Evolutionary conservation across 2,329 filamentous ascomycete genomes (phyloP).

Genomic region (Epichloe hybrida): DNA sequence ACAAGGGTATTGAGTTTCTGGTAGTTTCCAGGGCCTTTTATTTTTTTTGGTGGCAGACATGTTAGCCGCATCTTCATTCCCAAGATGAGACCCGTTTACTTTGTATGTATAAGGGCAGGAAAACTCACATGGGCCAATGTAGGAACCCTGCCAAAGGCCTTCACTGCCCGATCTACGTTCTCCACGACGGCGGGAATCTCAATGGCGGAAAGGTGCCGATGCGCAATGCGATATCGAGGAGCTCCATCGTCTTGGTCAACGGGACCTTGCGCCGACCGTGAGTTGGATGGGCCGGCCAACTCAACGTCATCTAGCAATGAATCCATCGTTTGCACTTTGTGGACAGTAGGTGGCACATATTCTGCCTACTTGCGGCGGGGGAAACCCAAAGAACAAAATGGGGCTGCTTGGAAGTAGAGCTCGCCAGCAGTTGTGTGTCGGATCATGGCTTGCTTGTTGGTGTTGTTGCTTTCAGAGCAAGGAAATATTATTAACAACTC

Average conservation of each 20-base stretch:
- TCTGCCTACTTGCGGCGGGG: background rate
- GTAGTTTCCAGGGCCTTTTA: constrained; percentile 35
- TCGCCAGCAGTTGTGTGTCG: background rate
- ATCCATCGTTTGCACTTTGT: background rate
- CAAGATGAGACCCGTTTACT: background rate
- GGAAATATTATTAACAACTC: background rate
- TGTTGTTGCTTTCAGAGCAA: background rate
- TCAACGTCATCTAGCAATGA: background rate
- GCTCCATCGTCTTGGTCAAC: constrained; percentile 12
- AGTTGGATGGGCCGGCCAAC: background rate
- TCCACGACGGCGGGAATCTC: constrained; percentile 31
- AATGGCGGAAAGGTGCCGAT: constrained; percentile 24
- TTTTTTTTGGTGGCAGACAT: background rate
- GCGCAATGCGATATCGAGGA: constrained; percentile 22
- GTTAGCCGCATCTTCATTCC: background rate
- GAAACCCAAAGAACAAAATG: too few relatives aligned
- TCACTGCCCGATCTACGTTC: constrained; percentile 28
- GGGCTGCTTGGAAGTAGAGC: background rate
- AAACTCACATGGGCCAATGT: constrained; percentile 25
- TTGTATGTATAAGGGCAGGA: background rate
- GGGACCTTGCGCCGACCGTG: background rate
- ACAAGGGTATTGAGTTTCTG: constrained; percentile 48
- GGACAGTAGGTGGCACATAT: background rate
- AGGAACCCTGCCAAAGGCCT: constrained; percentile 27
- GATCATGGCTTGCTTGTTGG: background rate